phyloP scores from a whole-genome alignment of 306 rosid genomes.

The Sicyos edulis region DNA sequence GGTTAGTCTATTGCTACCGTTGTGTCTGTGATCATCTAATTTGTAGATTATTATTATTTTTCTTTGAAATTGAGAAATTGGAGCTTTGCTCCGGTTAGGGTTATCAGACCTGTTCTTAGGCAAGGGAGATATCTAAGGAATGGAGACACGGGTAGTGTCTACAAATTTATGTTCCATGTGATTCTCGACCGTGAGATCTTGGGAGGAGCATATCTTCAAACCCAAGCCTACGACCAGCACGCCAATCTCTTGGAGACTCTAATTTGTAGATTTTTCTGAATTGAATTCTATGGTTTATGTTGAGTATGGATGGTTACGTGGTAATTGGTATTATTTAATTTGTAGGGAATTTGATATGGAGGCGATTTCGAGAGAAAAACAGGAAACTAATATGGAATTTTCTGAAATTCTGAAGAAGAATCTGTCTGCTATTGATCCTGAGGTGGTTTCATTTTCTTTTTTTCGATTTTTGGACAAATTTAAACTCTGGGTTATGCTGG shows the following conservation, averaged over 20 bases:
- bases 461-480: background rate
- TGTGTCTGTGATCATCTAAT: background rate
- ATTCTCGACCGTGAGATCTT: too few relatives aligned
- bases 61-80: too few relatives aligned
- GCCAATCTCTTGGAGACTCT: too few relatives aligned
- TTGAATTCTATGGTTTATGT: background rate
- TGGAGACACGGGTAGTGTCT: too few relatives aligned
- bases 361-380: conserved; percentile 24
- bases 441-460: conserved; percentile 38
- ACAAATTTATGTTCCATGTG: too few relatives aligned
- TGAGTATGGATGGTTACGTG: conserved; percentile 14
- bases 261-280: conserved; percentile 2
- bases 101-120: too few relatives aligned
- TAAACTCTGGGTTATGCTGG: background rate
- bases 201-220: too few relatives aligned
- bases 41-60: too few relatives aligned
- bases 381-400: conserved; percentile 28
- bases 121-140: too few relatives aligned
- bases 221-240: too few relatives aligned
- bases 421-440: conserved; percentile 72
- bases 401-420: conserved; percentile 43
- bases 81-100: too few relatives aligned
- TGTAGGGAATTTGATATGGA: conserved; percentile 48
- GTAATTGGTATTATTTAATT: background rate
- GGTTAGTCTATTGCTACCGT: conserved; percentile 34